Base-by-base conservation (phyloP, 2,329 filamentous ascomycete genomes). In the Lomentospora prolificans region DNA sequence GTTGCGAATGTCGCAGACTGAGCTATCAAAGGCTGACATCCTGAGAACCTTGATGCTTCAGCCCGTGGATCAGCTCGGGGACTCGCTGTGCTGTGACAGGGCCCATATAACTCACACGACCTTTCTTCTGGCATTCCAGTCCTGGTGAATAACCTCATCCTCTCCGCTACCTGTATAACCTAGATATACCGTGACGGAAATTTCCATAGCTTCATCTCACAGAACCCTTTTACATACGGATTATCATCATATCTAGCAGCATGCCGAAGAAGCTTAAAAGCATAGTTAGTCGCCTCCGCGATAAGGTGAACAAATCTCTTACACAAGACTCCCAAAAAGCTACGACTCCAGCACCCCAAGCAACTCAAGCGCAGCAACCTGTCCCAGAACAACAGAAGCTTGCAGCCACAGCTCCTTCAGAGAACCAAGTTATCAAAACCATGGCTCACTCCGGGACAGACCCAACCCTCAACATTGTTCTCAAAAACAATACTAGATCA, bases 401-500 rank as follows among this genome's bases (percentile, higher is more conserved):
- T 25, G 17, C 22, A 7, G 17, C 44, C 5, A 10, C 44, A 19
- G 44, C 44, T 10, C 24, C 19, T 4, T 10, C 44, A 5, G 22
- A n/a, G 22, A 17, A 17, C 17, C 44, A 48, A 10, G 44, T 48
- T 4, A 22, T 48, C 44, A 48, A 48, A 48, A 25, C 17, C 44
- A 48, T 48, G 44, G 50, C 28, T 6, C 50, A 12, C 17, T 31
- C 28, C 51, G 39, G 36, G 4, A 82, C 53, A 3, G 41, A 55
- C 50, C 33, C 50, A 8, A 56, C 78, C 7, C 71, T 89, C 50
- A 73, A 79, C 53, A 76, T 90, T 57, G 76, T 79, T 9, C 69
- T 90, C 19, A 73, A 78, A 62, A 90, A 90, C 70, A 79, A 80
- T 61, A 86, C 85, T 1, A 70, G 70, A 28, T 84, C 84, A 1